Base-by-base conservation (phyloP, 495 filamentous ascomycete genomes). In the Recurvomyces mirabilis region DNA sequence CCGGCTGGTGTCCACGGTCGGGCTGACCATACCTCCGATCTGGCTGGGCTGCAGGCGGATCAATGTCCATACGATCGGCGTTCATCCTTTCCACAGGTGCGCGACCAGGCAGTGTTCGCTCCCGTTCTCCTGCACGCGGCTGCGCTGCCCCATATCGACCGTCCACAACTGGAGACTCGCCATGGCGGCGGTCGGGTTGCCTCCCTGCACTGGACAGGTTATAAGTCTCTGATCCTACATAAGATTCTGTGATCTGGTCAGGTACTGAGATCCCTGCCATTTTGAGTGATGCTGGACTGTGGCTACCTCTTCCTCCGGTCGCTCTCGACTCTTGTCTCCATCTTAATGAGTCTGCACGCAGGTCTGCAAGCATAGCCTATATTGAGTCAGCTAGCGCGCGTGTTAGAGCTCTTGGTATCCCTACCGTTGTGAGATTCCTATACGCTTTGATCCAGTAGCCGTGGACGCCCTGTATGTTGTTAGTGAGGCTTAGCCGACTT, bases 381-480 rank as follows among this genome's bases (percentile, higher is more conserved):
- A n/a, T n/a, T n/a, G n/a, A n/a, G 3, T 20, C 15, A 11, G 50
- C 50, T 30, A 53, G 50, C 24, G 41, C 43, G 54, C 56, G 53
- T 53, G 46, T n/a, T 26, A 12, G 41, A 41, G n/a, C 9, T 29
- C 34, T 25, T 17, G 14, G 15, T 18, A 22, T 39, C 73, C 81
- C 73, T 76, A 88, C 86, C 56, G 81, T 78, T 54, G 85, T 93
- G 46, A 93, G 67, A 59, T 84, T 87, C 48, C 86, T 79, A 62
- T 89, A 91, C 26, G 85, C 86, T 42, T 79, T 85, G 61, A 93
- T 86, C 66, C 80, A 86, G 63, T 82, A 93, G 46, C 85, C 86
- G 46, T 75, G 68, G 46, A 72, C 74, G 62, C 66, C 79, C 80
- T 80, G 67, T 36, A 30, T 48, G 64, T 59, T 58, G 57, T 62